phyloP scores from a whole-genome alignment of 352 stramenopile genomes.

The Plasmopara viticola region DNA sequence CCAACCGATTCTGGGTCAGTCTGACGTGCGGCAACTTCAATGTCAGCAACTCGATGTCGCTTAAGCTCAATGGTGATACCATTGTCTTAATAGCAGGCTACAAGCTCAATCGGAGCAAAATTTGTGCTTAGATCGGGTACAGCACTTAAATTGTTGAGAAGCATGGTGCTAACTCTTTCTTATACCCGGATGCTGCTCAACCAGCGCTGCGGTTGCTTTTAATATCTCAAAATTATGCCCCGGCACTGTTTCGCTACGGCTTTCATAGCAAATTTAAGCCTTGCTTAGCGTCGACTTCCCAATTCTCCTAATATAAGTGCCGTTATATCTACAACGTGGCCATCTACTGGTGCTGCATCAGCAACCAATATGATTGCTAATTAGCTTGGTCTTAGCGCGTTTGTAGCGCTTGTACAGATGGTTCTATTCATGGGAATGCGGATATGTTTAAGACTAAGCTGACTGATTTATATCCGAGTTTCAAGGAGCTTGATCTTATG shows the following conservation, averaged over 20 bases:
- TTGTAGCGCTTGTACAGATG: too few species aligned
- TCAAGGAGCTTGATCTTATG: too few species aligned
- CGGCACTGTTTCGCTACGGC: neutral
- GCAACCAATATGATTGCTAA: constrained; percentile 1
- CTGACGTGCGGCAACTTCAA: too few species aligned
- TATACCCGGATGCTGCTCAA: constrained; percentile 2
- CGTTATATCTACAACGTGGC: neutral
- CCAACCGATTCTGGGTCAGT: neutral
- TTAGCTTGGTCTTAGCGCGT: constrained; percentile 1
- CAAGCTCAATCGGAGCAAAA: constrained; percentile 1
- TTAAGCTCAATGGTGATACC: neutral
- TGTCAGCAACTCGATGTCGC: too few species aligned
- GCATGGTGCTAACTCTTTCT: neutral
- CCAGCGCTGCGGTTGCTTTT: neutral
- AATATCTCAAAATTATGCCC: too few species aligned
- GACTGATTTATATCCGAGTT: too few species aligned
- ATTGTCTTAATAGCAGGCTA: neutral
- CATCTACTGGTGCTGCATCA: constrained; percentile 4
- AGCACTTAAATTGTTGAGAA: neutral
- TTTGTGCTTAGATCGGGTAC: neutral
- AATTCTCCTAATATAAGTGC: constrained; percentile 1
- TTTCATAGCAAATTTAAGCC: too few species aligned
- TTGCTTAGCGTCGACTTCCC: too few species aligned
- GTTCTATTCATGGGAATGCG: constrained; percentile 3
- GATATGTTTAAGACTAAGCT: neutral